Evolutionary conservation across 2,329 filamentous ascomycete genomes (phyloP), one percentile per base, ranked within the genome.

Genomic region (Esteya vermicola): DNA sequence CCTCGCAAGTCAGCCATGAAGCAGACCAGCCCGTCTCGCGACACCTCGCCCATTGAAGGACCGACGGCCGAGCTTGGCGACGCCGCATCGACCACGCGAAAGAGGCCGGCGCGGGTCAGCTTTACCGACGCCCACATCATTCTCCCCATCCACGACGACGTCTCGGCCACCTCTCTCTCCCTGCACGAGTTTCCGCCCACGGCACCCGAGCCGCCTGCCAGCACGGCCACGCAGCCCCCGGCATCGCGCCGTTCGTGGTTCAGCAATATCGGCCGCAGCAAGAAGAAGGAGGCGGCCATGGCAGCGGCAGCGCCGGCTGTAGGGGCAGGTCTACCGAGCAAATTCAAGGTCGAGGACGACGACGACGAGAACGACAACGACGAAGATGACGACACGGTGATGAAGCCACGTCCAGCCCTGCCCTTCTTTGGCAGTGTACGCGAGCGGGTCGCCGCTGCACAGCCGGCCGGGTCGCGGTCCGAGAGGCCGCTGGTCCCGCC

Each of bases 1-100:
- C 83, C 83, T 9, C 75, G 76, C 34, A 89, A 89, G 54, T 85
- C 82, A 2, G 82, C 81, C 2, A 53, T 88, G 46, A 88, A 88
- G 54, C 66, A 76, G 23, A 66, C 63, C 2, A 75, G 72, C 36
- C 68, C 75, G 2, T 65, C 70, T 42, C 51, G 70, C 50, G 62
- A 67, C 46, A 50, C 63, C 26, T 68, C 75, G 40, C 65, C 75
- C 62, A 20, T 70, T 68, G 4, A 68, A 67, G 33, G 13, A 48
- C 57, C 54, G 33, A 48, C 41, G 26, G 52, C 50, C 12, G 48
- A 50, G 14, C 49, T 53, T 7, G 47, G 9, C 16, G 28, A 16
- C 16, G 10, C 21, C 50, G 2, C 36, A 25, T 56, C 2, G 50
- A 58, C 16, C 5, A 10, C 4, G 28, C 65, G 72, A 43, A 85